These are phyloP conservation scores for Pseudocercospora vitis DNA, from an alignment of 2,329 filamentous ascomycete genomes.

Conservation along the genomic window DNA sequence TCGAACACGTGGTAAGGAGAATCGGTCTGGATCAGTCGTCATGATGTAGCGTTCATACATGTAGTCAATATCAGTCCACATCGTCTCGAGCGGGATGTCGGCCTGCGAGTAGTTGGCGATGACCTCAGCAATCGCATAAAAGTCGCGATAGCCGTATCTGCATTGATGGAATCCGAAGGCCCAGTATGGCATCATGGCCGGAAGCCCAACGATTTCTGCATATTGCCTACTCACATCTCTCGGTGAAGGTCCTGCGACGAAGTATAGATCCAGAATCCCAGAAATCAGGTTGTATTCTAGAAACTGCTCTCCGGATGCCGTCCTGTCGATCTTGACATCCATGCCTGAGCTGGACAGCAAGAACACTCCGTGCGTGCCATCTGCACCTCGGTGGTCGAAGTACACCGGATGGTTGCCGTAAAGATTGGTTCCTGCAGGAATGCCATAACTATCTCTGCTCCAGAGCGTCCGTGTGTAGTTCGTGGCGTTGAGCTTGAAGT, in stretches of 20 bases:
- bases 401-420: constrained; percentile 75
- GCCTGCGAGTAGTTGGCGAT: constrained; percentile 65
- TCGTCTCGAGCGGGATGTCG: constrained; percentile 61
- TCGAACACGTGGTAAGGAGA: constrained; percentile 61
- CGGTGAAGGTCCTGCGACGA: constrained; percentile 50
- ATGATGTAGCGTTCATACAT: constrained; percentile 56
- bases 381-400: constrained; percentile 63
- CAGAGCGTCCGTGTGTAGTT: constrained; percentile 70
- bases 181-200: constrained; percentile 54
- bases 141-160: constrained; percentile 50
- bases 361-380: constrained; percentile 64
- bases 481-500: constrained; percentile 56
- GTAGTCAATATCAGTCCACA: constrained; percentile 35
- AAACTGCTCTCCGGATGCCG: constrained; percentile 58
- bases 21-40: constrained; percentile 64
- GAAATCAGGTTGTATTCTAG: constrained; percentile 78
- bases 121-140: constrained; percentile 64
- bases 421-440: constrained; percentile 63
- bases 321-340: constrained; percentile 70
- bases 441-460: constrained; percentile 64
- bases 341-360: constrained; percentile 71
- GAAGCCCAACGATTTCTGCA: constrained; percentile 48
- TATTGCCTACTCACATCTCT: constrained; percentile 51
- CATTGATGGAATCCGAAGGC: constrained; percentile 54
- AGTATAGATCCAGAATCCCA: constrained; percentile 67